Evolutionary conservation across 768 basidiomycete species (phyloP).

Genomic region (Collybiopsis confluens): DNA sequence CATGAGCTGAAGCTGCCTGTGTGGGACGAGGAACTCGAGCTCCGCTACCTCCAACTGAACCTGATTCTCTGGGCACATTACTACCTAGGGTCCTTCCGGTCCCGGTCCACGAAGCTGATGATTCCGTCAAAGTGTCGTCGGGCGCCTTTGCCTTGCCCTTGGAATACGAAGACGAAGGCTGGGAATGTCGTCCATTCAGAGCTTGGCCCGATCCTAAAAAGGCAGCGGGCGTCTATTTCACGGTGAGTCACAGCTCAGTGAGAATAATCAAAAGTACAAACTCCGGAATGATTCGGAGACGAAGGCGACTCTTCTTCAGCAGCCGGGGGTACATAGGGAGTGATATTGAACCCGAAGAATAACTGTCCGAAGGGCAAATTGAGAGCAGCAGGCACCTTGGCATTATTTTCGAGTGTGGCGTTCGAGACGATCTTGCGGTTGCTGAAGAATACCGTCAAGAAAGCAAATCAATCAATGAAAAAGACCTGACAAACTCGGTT

Average conservation of each 20-base stretch:
- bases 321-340: slow-evolving; percentile 57
- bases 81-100: slow-evolving; percentile 49
- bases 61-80: slow-evolving; percentile 32
- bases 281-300: slow-evolving; percentile 25
- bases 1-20: slow-evolving; percentile 28
- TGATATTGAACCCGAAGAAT: slow-evolving; percentile 92
- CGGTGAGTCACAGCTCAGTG: background rate
- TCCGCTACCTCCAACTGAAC: slow-evolving; percentile 52
- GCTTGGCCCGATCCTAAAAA: slow-evolving; percentile 70
- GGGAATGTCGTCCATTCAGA: slow-evolving; percentile 48
- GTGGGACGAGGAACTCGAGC: slow-evolving; percentile 44
- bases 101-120: slow-evolving; percentile 33
- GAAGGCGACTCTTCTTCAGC: slow-evolving; percentile 23
- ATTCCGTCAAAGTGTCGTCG: slow-evolving; percentile 31
- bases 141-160: slow-evolving; percentile 52
- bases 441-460: slow-evolving; percentile 36
- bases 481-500: slow-evolving; percentile 66
- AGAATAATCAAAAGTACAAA: slow-evolving; percentile 16
- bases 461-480: background rate
- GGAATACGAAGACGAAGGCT: slow-evolving; percentile 27
- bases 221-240: slow-evolving; percentile 33
- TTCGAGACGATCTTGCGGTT: slow-evolving; percentile 83
- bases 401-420: slow-evolving; percentile 65
- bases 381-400: slow-evolving; percentile 83
- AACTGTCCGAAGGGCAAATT: slow-evolving; percentile 90